Evolutionary conservation across 2,329 filamentous ascomycete genomes (phyloP).

Genomic region (Aspergillus felis): DNA sequence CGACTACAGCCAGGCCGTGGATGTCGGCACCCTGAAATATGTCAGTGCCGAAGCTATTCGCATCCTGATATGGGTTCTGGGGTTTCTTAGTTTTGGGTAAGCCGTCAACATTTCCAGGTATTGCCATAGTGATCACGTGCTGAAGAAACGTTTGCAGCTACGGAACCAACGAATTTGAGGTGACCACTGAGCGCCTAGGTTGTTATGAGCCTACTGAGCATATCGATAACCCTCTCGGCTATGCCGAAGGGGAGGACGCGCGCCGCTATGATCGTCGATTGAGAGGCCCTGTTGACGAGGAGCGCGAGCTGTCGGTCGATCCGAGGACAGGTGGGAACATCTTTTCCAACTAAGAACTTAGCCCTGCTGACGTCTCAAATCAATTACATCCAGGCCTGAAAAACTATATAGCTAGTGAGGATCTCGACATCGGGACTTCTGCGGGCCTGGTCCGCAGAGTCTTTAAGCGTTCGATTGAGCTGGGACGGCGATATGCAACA

Average conservation of each 20-base stretch:
- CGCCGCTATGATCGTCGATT: slow-evolving; percentile 76
- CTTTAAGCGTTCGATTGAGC: slow-evolving; percentile 69
- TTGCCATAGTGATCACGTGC: not conserved
- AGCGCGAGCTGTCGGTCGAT: slow-evolving; percentile 74
- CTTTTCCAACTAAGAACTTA: not conserved
- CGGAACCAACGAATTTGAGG: slow-evolving; percentile 79
- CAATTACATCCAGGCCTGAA: slow-evolving; percentile 58
- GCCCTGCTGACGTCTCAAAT: not conserved
- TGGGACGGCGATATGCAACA: slow-evolving; percentile 69
- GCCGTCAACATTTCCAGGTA: slow-evolving; percentile 2
- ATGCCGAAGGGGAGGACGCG: slow-evolving; percentile 84
- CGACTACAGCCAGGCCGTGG: slow-evolving; percentile 91
- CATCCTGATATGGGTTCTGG: slow-evolving; percentile 80
- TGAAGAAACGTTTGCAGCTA: slow-evolving; percentile 24
- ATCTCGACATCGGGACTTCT: slow-evolving; percentile 73
- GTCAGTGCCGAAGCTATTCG: slow-evolving; percentile 89
- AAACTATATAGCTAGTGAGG: slow-evolving; percentile 90
- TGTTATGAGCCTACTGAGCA: slow-evolving; percentile 81
- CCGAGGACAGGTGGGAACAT: slow-evolving; percentile 53
- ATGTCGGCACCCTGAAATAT: slow-evolving; percentile 86
- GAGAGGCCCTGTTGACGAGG: slow-evolving; percentile 75
- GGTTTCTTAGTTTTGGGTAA: slow-evolving; percentile 84
- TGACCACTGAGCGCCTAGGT: slow-evolving; percentile 72
- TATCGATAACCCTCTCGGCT: slow-evolving; percentile 76
- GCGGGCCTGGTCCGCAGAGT: slow-evolving; percentile 71